Evolutionary conservation across 805 yeast species (phyloP).

Genomic region (Dipodascus geniculatus): DNA sequence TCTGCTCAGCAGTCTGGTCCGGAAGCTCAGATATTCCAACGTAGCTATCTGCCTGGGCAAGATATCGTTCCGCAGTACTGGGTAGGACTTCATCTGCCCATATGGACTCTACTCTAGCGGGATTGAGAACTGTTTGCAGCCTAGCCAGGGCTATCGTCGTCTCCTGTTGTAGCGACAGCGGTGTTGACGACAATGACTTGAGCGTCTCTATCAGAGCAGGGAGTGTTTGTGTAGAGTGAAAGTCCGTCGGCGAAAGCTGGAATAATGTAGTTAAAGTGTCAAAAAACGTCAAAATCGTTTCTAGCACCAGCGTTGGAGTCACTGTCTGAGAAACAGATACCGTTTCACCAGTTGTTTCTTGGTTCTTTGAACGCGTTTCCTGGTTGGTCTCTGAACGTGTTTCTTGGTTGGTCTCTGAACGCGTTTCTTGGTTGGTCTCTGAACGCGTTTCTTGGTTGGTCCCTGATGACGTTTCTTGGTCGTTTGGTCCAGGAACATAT

Average conservation of each 20-base stretch:
- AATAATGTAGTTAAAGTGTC: background rate
- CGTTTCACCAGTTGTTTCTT: background rate
- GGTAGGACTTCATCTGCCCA: background rate
- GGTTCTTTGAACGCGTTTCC: background rate
- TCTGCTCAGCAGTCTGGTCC: background rate
- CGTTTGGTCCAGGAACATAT: slow-evolving; percentile 5
- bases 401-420: background rate
- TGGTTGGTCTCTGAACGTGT: background rate
- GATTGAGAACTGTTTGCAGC: background rate
- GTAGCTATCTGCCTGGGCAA: background rate
- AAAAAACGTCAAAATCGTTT: background rate
- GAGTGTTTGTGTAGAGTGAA: background rate
- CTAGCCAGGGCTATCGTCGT: background rate
- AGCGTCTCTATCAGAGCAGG: background rate
- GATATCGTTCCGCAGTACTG: background rate
- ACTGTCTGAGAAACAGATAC: background rate
- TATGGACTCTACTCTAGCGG: background rate
- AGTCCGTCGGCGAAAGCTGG: background rate
- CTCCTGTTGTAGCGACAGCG: background rate
- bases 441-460: slow-evolving; percentile 3
- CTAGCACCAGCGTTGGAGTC: slow-evolving; percentile 3
- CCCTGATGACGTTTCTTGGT: slow-evolving; percentile 1
- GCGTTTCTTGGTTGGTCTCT: slow-evolving; percentile 2
- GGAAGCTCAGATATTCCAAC: background rate
- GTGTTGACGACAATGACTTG: background rate